Conservation (phyloP, 2,329 filamentous ascomycete genomes). For the Aspergillus fischeri region DNA sequence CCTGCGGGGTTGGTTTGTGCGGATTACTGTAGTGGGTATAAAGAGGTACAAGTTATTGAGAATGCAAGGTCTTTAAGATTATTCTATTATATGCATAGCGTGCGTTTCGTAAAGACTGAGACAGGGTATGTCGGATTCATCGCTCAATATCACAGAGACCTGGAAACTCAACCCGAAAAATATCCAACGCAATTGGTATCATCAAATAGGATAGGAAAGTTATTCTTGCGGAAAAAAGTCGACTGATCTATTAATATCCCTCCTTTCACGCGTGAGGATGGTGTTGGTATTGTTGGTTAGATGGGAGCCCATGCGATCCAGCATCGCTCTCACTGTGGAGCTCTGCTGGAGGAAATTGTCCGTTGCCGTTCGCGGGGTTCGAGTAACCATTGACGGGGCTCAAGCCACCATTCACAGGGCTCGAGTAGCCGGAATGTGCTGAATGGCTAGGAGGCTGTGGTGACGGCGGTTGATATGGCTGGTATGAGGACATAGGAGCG, state of each 20-base stretch:
- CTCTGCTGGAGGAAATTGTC: background rate
- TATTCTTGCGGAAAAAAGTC: background rate
- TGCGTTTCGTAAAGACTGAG: background rate
- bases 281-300: background rate
- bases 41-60: background rate
- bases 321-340: background rate
- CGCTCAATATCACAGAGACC: background rate
- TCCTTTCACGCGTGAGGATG: background rate
- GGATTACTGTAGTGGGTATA: background rate
- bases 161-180: background rate
- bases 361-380: background rate
- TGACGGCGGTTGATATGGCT: slow-evolving; percentile 2
- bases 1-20: background rate
- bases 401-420: background rate
- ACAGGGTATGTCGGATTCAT: background rate
- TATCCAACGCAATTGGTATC: background rate
- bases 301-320: background rate
- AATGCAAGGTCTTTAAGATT: background rate
- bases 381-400: background rate
- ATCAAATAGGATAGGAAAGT: background rate
- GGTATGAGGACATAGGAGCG: background rate
- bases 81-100: background rate
- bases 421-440: background rate
- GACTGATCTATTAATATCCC: background rate
- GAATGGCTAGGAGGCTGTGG: slow-evolving; percentile 2